Conservation (phyloP, 208 protist species). For the Crithidia thermophila region DNA sequence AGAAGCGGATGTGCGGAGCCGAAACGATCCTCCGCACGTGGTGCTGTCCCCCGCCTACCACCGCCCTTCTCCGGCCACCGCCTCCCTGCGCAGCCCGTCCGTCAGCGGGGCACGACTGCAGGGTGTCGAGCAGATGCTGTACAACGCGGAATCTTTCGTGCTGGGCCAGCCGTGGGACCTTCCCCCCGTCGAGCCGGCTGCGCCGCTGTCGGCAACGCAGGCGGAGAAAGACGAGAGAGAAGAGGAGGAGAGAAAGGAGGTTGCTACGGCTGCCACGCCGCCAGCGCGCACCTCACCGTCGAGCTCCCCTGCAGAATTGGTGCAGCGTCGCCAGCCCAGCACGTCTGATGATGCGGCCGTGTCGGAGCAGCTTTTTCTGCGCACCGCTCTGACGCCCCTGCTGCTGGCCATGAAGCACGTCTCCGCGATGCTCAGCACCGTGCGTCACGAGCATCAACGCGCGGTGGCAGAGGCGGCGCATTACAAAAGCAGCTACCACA, state of each 20-base stretch:
- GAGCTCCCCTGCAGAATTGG: neutral
- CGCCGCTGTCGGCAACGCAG: neutral
- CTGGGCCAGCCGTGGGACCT: neutral
- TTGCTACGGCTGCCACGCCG: neutral
- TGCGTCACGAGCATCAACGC: conserved; percentile 14
- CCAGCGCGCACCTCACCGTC: neutral
- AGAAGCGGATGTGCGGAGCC: neutral
- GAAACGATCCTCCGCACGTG: conserved; percentile 8
- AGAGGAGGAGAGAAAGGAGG: neutral
- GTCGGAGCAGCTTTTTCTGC: conserved; percentile 14
- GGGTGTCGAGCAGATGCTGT: conserved; percentile 12
- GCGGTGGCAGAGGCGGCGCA: conserved; percentile 1
- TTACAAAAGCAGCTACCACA: neutral
- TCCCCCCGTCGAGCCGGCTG: neutral
- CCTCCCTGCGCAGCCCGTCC: neutral
- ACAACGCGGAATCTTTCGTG: conserved; percentile 15
- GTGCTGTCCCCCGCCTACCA: conserved; percentile 16
- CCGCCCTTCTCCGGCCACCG: neutral
- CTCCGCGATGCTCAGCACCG: conserved; percentile 14
- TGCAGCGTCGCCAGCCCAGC: neutral
- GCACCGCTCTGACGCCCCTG: conserved; percentile 19
- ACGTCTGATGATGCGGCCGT: neutral
- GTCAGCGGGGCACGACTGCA: neutral
- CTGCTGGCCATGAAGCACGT: conserved; percentile 29
- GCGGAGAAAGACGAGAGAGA: neutral